Base-by-base conservation (phyloP, 2,329 filamentous ascomycete species). In the Colletotrichum tropicale region DNA sequence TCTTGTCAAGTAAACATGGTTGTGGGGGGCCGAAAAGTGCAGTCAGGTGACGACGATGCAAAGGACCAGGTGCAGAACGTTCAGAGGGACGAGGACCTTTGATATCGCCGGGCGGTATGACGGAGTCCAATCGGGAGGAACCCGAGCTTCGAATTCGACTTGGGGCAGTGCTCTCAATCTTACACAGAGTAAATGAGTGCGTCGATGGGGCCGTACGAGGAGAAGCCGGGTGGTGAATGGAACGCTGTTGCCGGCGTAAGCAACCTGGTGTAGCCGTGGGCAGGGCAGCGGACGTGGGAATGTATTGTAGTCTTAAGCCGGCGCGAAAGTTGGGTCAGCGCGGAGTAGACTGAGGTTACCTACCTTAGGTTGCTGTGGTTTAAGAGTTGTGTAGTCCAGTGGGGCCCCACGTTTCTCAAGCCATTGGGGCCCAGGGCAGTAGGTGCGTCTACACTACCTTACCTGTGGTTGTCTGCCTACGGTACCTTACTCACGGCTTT, bases 201-300 rank as follows among this genome's bases (percentile, higher is more conserved):
- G 36, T 62, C 15, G 68, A 74, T 48, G 68, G 68, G 72, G 72
- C 52, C 69, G 68, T 72, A 71, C 48, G 72, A 72, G 61, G 32
- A 30, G n/a, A 43, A 24, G 38, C 43, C 24, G 43, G 43, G 43
- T 52, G 43, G 12, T 52, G 52, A 71, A 34, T 32, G 28, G 28
- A 56, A 30, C 24, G 18, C 32, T 38, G 66, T 28, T 24, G 58
- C 52, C 21, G 10, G 30, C 36, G 48, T 48, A 36, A 28, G 16
- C 30, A 58, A 24, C 61, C 61, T 26, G 36, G 24, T 28, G 62
- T 74, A 71, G 55, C 38, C 21, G 38, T 38, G 34, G 30, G 55
- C 70, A 48, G 62, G 62, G 38, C 12, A 75, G 28, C 13, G 12
- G 16, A 28, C 12, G 26, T 34, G 36, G 30, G 28, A 43, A 70